phyloP scores from a whole-genome alignment of 345 rosid species.

The Anastatica hierochuntica region DNA sequence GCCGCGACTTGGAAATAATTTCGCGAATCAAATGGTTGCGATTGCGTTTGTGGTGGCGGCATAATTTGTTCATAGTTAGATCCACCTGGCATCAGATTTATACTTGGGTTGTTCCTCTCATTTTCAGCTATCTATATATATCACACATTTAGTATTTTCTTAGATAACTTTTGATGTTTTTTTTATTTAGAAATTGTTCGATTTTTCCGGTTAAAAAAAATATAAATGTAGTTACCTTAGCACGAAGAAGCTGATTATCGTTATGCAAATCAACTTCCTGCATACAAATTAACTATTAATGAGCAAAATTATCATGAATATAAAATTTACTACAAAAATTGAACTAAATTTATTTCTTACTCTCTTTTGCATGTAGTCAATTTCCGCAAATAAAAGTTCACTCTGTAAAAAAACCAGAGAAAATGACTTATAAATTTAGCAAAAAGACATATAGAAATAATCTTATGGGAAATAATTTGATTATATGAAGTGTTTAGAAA shows the following conservation, averaged over 20 bases:
- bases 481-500: not conserved
- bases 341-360: conserved; percentile 26
- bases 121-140: conserved; percentile 67
- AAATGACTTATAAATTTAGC: not conserved
- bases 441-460: not conserved
- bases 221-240: conserved; percentile 79
- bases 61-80: conserved; percentile 54
- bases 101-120: conserved; percentile 63
- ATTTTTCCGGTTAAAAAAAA: too few species aligned
- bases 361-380: conserved; percentile 92
- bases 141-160: not conserved
- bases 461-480: not conserved
- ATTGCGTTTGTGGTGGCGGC: conserved; percentile 34
- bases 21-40: conserved; percentile 59
- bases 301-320: not conserved
- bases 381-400: conserved; percentile 77
- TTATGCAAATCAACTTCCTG: conserved; percentile 95
- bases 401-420: conserved; percentile 36
- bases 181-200: too few species aligned
- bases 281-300: not conserved
- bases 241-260: conserved; percentile 86
- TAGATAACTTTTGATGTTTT: not conserved
- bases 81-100: conserved; percentile 81
- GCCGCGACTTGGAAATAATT: conserved; percentile 76
- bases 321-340: not conserved